A percentile compares a stretch with the other conserved stretches of the same genome.
phyloP scores from a whole-genome alignment of 441 rosid genomes.

The Hura crepitans region DNA sequence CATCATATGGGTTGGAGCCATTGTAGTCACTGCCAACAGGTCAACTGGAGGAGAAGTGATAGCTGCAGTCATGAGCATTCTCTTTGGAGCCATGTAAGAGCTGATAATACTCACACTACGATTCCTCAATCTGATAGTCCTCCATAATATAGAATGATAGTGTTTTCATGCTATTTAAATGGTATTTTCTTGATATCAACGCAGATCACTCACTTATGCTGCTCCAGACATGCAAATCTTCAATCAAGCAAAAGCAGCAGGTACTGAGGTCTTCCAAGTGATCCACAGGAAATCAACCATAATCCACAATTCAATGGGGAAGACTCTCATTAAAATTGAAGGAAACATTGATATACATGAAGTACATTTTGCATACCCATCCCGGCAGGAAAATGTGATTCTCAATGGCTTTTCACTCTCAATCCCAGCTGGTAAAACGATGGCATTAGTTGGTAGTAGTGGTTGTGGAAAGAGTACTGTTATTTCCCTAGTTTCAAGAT shows the following conservation, averaged over 20 bases:
- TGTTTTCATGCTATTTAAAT: background rate
- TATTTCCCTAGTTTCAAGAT: conserved; percentile 52
- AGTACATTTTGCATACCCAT: conserved; percentile 54
- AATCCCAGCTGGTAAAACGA: conserved; percentile 56
- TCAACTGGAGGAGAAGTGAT: conserved; percentile 54
- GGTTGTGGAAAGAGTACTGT: conserved; percentile 69
- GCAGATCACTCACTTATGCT: conserved; percentile 61
- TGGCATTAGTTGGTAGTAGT: conserved; percentile 62
- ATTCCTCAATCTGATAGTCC: no score
- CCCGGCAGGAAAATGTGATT: conserved; percentile 41
- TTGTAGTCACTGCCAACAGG: conserved; percentile 35
- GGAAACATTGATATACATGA: conserved; percentile 48
- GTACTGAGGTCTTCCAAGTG: conserved; percentile 49
- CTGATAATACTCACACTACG: background rate
- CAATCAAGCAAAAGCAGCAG: conserved; percentile 66
- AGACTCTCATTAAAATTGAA: conserved; percentile 27
- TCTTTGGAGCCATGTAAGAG: conserved; percentile 59
- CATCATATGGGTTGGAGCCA: conserved; percentile 58
- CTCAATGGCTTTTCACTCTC: conserved; percentile 51
- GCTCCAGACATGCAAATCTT: conserved; percentile 70
- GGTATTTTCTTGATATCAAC: background rate
- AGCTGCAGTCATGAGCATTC: conserved; percentile 64
- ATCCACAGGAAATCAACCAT: conserved; percentile 45
- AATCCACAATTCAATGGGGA: conserved; percentile 28
- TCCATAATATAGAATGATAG: background rate